These are phyloP conservation scores for Phoenix roebelenii DNA, from an alignment of 176 grass and related monocot genomes.

Conservation along the genomic window DNA sequence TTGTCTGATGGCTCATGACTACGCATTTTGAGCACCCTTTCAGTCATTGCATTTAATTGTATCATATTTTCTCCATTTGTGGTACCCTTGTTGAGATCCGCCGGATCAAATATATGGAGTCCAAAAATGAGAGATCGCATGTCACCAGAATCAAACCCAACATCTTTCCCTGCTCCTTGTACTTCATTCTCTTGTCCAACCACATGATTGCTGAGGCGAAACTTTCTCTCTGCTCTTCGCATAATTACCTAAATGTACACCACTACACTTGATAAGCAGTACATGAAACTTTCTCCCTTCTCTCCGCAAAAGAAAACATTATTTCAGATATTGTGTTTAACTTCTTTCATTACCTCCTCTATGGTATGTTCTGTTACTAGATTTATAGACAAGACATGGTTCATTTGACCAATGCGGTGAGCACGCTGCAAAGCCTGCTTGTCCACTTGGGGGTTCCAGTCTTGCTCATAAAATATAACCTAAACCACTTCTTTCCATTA, in stretches of 20 bases:
- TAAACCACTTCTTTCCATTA: conserved; percentile 17
- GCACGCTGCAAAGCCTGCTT: conserved; percentile 93
- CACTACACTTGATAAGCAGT: neutral
- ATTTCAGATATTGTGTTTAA: no score
- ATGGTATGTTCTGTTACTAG: conserved; percentile 74
- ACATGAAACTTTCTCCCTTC: no score
- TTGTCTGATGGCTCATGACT: conserved; percentile 41
- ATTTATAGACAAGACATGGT: conserved; percentile 92
- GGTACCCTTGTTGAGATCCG: conserved; percentile 27
- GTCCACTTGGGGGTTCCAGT: conserved; percentile 96
- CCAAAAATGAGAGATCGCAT: conserved; percentile 80
- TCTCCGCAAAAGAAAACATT: neutral
- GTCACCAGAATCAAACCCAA: conserved; percentile 47
- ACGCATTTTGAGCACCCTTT: conserved; percentile 62
- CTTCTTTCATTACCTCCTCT: conserved; percentile 56
- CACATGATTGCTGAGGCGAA: conserved; percentile 69
- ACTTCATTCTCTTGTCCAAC: conserved; percentile 44
- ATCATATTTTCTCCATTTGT: conserved; percentile 33
- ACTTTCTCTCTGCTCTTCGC: conserved; percentile 89
- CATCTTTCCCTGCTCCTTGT: conserved; percentile 33
- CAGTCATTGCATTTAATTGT: conserved; percentile 66
- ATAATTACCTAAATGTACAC: conserved; percentile 61
- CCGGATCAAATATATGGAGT: conserved; percentile 55
- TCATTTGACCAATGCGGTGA: conserved; percentile 93
- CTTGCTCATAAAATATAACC: conserved; percentile 99